Conservation (phyloP, 1,139 yeast species). For the Blastobotrys aristatus region DNA sequence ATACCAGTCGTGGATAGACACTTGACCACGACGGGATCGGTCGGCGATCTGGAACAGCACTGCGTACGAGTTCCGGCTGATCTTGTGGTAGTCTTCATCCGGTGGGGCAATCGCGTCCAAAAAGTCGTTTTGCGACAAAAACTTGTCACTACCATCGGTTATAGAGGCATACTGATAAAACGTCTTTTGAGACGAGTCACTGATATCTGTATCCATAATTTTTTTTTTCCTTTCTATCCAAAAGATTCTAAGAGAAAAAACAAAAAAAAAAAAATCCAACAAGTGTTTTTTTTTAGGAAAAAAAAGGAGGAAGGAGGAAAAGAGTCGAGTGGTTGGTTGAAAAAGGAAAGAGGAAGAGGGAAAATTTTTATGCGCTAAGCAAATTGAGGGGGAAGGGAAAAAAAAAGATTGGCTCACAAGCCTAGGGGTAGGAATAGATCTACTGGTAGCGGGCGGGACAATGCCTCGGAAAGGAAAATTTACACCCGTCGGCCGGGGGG, state of each 20-base stretch:
- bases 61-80: slow-evolving; percentile 40
- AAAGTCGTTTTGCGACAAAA: slow-evolving; percentile 45
- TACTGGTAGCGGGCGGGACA: no score
- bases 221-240: no score
- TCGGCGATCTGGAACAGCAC: slow-evolving; percentile 43
- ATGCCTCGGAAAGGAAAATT: no score
- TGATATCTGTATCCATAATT: slow-evolving; percentile 7
- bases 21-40: slow-evolving; percentile 31
- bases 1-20: slow-evolving; percentile 39
- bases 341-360: background rate
- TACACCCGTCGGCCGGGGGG: no score
- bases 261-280: background rate
- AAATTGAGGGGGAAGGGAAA: background rate
- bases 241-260: background rate
- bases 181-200: slow-evolving; percentile 20
- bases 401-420: background rate
- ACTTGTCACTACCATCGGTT: slow-evolving; percentile 39
- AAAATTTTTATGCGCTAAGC: background rate
- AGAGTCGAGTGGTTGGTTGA: background rate
- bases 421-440: no score
- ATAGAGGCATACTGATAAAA: slow-evolving; percentile 25
- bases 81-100: slow-evolving; percentile 40
- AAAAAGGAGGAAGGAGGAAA: background rate
- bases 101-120: slow-evolving; percentile 41
- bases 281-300: no score